These are phyloP conservation scores for Cystofilobasidium bisporidii DNA, from an alignment of 768 basidiomycete genomes.

Conservation along the genomic window DNA sequence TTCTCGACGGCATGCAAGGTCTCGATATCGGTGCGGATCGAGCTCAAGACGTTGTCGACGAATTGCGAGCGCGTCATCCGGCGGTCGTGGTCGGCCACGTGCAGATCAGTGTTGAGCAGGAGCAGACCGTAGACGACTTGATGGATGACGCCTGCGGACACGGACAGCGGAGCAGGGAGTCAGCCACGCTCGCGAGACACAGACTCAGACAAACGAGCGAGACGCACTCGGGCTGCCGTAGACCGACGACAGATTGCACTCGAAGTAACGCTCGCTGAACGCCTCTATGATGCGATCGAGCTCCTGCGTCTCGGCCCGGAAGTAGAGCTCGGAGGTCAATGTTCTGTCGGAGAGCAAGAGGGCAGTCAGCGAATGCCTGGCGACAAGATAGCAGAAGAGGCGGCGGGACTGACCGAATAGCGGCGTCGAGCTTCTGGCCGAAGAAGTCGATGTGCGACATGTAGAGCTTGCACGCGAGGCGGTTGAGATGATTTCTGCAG, in stretches of 20 bases:
- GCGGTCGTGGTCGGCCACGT: conserved; percentile 76
- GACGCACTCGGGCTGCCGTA: conserved; percentile 75
- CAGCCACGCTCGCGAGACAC: no score
- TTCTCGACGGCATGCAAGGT: neutral
- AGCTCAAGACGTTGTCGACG: conserved; percentile 77
- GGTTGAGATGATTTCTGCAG: neutral
- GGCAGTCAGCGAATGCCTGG: neutral
- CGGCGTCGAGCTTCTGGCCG: conserved; percentile 68
- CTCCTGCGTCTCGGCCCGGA: conserved; percentile 95
- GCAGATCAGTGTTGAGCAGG: conserved; percentile 91
- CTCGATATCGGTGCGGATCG: conserved; percentile 54
- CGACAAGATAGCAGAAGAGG: neutral
- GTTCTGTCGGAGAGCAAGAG: conserved; percentile 46
- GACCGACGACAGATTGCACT: conserved; percentile 71
- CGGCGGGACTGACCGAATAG: conserved; percentile 60
- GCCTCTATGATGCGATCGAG: conserved; percentile 90
- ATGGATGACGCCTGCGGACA: conserved; percentile 75
- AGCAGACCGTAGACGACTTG: conserved; percentile 86
- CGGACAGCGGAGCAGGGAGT: no score
- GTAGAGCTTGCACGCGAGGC: neutral
- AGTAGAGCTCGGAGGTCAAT: conserved; percentile 79
- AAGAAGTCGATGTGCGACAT: conserved; percentile 67
- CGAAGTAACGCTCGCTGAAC: conserved; percentile 82
- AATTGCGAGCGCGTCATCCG: conserved; percentile 91
- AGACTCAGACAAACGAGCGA: no score